Percentiles rank a stretch among this genome's conserved stretches.
Evolutionary conservation across 345 rosid genomes (phyloP).

Genomic region (Erucastrum elatum): DNA sequence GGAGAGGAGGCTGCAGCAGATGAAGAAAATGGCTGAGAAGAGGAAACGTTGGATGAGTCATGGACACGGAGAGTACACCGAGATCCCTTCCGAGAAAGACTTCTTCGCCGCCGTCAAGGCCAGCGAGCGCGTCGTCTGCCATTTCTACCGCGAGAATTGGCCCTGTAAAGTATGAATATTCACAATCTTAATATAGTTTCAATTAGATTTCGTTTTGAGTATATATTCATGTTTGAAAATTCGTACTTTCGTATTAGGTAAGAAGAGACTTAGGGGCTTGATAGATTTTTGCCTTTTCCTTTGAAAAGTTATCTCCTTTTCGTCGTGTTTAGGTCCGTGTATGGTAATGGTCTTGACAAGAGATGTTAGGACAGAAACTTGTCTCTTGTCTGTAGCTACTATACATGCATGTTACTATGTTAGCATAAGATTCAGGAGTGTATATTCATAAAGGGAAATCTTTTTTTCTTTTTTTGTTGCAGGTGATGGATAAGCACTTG

Average conservation of each 20-base stretch:
- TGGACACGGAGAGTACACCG: conserved; percentile 91
- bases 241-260: not conserved
- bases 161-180: conserved; percentile 74
- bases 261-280: not conserved
- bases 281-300: not conserved
- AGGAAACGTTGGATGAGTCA: conserved; percentile 88
- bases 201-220: not conserved
- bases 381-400: conserved; percentile 7
- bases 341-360: not conserved
- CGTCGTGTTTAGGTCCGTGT: not conserved
- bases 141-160: conserved; percentile 96
- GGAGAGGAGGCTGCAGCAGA: conserved; percentile 80
- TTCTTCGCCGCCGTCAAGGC: conserved; percentile 84
- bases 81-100: conserved; percentile 81
- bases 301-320: not conserved
- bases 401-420: not conserved
- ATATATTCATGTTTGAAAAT: not conserved
- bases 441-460: not conserved
- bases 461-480: conserved; percentile 17
- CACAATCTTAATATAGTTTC: not conserved
- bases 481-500: conserved; percentile 98
- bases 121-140: conserved; percentile 95
- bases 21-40: conserved; percentile 97
- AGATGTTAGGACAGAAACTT: not conserved
- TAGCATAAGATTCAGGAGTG: not conserved